phyloP scores from a whole-genome alignment of 176 grass and related monocot genomes.

The Phoenix roebelenii region DNA sequence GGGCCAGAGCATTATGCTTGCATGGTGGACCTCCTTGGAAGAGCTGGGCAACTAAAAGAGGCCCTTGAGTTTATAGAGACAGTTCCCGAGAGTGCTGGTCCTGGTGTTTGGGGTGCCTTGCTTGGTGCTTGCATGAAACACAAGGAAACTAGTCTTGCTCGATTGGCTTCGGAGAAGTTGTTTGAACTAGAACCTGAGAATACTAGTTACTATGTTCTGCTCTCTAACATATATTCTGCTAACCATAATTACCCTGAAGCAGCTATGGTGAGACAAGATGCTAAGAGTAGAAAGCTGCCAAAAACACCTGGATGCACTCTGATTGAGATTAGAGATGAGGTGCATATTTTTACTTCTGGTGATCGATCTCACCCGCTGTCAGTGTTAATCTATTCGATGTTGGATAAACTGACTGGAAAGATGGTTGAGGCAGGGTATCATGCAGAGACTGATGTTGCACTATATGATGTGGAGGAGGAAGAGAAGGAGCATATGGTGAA shows the following conservation, averaged over 20 bases:
- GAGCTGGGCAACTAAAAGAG: constrained; percentile 10
- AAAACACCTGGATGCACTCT: constrained; percentile 17
- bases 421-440: constrained; percentile 14
- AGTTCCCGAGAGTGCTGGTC: not conserved
- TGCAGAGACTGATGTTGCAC: constrained; percentile 10
- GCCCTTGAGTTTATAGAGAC: constrained; percentile 12
- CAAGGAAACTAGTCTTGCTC: constrained; percentile 12
- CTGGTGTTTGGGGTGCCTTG: constrained; percentile 26
- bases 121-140: constrained; percentile 24
- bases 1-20: constrained; percentile 17
- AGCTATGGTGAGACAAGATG: constrained; percentile 19
- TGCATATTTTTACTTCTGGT: constrained; percentile 12
- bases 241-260: constrained; percentile 15
- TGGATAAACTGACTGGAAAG: constrained; percentile 8
- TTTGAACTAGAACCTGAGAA: constrained; percentile 22
- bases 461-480: constrained; percentile 21
- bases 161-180: constrained; percentile 9
- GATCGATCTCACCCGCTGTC: constrained; percentile 14
- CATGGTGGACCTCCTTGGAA: constrained; percentile 22
- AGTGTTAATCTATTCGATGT: not conserved
- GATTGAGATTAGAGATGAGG: constrained; percentile 10
- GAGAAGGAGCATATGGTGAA: constrained; percentile 25
- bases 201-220: constrained; percentile 20
- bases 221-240: constrained; percentile 21
- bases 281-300: constrained; percentile 2